Evolutionary conservation across 805 yeast genomes (phyloP).

Genomic region (Metschnikowia proteae): DNA sequence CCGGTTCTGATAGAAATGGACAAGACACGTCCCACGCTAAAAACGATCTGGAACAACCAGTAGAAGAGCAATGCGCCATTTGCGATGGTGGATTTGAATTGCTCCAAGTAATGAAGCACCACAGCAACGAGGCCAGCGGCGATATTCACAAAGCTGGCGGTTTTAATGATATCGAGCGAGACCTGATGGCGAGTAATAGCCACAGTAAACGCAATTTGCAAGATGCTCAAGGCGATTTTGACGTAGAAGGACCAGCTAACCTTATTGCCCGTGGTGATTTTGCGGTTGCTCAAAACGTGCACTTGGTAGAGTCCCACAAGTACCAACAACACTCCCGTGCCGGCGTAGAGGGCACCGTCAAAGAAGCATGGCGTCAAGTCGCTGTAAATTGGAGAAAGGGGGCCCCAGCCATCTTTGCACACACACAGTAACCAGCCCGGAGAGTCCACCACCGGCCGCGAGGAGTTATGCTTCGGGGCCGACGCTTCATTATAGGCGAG

Average conservation of each 20-base stretch:
- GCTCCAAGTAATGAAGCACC: conserved; percentile 66
- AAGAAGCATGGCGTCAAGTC: conserved; percentile 61
- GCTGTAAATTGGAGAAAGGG: conserved; percentile 37
- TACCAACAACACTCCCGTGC: conserved; percentile 41
- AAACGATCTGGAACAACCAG: conserved; percentile 61
- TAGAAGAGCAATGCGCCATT: conserved; percentile 65
- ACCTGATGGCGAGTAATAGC: conserved; percentile 16
- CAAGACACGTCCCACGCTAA: conserved; percentile 44
- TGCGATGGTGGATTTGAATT: conserved; percentile 60
- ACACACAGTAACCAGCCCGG: conserved; percentile 29
- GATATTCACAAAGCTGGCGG: conserved; percentile 27
- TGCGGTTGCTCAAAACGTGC: conserved; percentile 26
- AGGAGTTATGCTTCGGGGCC: not conserved
- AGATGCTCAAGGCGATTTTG: conserved; percentile 37
- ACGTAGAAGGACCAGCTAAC: conserved; percentile 37
- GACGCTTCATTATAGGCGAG: conserved; percentile 6
- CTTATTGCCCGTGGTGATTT: conserved; percentile 30
- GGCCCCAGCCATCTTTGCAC: conserved; percentile 44
- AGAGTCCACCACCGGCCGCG: not conserved
- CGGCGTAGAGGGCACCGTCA: conserved; percentile 47
- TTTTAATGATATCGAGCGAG: conserved; percentile 20
- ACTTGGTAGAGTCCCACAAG: conserved; percentile 40
- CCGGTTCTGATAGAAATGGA: conserved; percentile 38
- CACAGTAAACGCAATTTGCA: conserved; percentile 39
- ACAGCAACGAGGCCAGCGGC: conserved; percentile 50